Conservation (phyloP, 192 early-diverging fungal species). For the Rhizophagus prolifer region DNA sequence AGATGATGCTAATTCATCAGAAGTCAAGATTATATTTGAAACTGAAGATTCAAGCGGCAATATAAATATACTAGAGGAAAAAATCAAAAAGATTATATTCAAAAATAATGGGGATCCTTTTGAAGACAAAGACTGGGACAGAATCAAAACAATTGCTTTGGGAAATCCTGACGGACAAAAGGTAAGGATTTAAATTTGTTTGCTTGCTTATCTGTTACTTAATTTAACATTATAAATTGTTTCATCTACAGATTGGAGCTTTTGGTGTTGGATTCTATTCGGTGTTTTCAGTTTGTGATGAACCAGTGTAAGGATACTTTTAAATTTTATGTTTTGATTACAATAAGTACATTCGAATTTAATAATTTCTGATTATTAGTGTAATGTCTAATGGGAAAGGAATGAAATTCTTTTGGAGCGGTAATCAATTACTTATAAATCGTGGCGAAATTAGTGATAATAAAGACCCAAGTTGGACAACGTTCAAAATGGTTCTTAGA, state of each 20-base stretch:
- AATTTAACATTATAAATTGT: not conserved
- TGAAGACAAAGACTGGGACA: conserved; percentile 74
- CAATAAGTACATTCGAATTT: not conserved
- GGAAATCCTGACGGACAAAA: conserved; percentile 81
- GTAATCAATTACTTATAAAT: conserved; percentile 82
- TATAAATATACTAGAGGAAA: not conserved
- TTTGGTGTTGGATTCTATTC: conserved; percentile 87
- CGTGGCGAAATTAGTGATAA: conserved; percentile 47
- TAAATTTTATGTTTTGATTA: not conserved
- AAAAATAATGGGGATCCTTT: conserved; percentile 86
- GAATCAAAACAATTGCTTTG: conserved; percentile 85
- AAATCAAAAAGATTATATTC: conserved; percentile 51
- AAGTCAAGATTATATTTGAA: conserved; percentile 59
- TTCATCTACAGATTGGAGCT: conserved; percentile 56
- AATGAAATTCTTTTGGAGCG: conserved; percentile 87
- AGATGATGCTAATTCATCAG: conserved; percentile 74
- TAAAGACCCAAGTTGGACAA: conserved; percentile 61
- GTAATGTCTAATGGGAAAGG: conserved; percentile 70
- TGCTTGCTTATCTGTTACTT: not conserved
- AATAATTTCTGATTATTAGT: conserved; percentile 27
- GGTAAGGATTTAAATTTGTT: not conserved
- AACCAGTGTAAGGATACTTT: conserved; percentile 62
- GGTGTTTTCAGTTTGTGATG: conserved; percentile 85
- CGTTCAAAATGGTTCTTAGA: conserved; percentile 72
- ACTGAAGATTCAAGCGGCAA: conserved; percentile 30